Conservation (phyloP, 108 stramenopile species). For the Fragilaria crotonensis region DNA sequence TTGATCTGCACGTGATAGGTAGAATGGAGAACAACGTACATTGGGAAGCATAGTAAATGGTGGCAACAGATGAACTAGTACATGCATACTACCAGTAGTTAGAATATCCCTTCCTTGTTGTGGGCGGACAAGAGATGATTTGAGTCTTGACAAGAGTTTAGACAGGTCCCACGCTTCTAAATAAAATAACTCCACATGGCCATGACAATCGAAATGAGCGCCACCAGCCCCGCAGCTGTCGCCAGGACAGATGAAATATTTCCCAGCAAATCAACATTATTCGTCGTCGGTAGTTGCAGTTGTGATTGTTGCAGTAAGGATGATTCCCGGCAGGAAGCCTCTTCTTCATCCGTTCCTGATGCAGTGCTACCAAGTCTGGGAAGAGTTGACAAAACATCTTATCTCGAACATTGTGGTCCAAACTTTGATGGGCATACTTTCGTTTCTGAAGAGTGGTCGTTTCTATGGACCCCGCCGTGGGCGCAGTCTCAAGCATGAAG, state of each 20-base stretch:
- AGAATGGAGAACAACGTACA: no score
- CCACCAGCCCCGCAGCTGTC: slow-evolving; percentile 54
- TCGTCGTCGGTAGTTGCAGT: slow-evolving; percentile 7
- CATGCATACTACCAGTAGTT: no score
- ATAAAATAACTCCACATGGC: slow-evolving; percentile 24
- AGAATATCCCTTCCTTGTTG: no score
- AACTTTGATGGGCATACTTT: slow-evolving; percentile 67
- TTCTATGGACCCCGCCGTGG: slow-evolving; percentile 86
- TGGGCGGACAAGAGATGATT: no score
- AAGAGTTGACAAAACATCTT: slow-evolving; percentile 60
- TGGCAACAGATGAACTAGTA: no score
- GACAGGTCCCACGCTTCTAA: no score
- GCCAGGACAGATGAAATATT: slow-evolving; percentile 29
- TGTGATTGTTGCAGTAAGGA: slow-evolving; percentile 3
- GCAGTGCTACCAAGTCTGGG: slow-evolving; percentile 71
- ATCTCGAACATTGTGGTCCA: slow-evolving; percentile 78
- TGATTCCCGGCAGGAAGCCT: slow-evolving; percentile 10
- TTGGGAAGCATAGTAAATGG: no score
- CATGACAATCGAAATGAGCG: slow-evolving; percentile 57
- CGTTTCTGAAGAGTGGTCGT: slow-evolving; percentile 60
- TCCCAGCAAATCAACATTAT: background rate
- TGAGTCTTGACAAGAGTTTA: no score
- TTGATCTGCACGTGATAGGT: no score
- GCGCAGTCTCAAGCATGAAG: slow-evolving; percentile 90
- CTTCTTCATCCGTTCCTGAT: slow-evolving; percentile 44